These are phyloP conservation scores for Schizochytrium sp. DNA, from an alignment of 108 stramenopile genomes.

Conservation along the genomic window DNA sequence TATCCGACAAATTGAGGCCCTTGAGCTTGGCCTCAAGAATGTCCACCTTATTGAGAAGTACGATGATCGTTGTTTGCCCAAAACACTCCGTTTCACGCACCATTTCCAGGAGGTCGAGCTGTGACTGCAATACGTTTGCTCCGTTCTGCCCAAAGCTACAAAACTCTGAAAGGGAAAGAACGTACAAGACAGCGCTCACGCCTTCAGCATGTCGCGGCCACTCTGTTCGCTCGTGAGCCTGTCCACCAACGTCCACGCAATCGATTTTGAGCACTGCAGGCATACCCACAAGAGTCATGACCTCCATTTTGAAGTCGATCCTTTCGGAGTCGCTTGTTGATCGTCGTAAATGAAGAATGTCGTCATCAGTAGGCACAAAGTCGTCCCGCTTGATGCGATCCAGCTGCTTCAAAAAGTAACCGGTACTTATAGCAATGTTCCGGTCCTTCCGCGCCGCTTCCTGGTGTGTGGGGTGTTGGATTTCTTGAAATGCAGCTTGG, in stretches of 20 bases:
- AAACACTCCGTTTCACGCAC: background rate
- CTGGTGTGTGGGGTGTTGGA: background rate
- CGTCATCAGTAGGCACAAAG: background rate
- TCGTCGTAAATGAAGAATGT: background rate
- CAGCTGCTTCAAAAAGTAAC: background rate
- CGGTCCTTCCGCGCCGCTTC: background rate
- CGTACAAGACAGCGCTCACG: background rate
- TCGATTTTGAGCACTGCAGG: background rate
- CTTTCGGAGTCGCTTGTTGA: background rate
- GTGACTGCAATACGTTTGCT: background rate
- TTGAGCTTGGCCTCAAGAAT: background rate
- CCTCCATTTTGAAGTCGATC: background rate
- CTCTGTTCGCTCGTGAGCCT: constrained; percentile 18
- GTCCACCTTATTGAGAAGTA: background rate
- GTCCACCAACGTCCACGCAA: background rate
- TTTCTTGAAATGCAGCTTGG: constrained; percentile 9
- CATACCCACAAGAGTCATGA: background rate
- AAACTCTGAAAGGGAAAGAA: background rate
- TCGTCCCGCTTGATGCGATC: background rate
- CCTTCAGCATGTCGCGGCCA: background rate
- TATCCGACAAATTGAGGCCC: background rate
- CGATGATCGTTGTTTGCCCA: background rate
- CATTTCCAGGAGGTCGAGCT: background rate
- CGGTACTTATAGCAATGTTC: background rate
- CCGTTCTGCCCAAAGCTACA: background rate